phyloP scores from a whole-genome alignment of 2,329 filamentous ascomycete genomes.

The Colletotrichum lentis region DNA sequence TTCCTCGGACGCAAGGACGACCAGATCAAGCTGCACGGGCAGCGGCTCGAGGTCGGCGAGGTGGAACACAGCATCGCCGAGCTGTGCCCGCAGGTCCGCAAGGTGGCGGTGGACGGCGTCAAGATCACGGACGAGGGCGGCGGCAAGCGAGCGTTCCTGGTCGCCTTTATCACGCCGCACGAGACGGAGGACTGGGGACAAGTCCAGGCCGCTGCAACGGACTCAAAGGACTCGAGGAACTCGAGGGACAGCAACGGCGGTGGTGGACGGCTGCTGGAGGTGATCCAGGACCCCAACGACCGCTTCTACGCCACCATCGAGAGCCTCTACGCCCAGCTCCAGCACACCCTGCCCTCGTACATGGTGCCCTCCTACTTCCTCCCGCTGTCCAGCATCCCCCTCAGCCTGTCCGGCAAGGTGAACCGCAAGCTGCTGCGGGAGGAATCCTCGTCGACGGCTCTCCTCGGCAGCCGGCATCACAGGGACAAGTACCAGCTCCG shows the following conservation, averaged over 20 bases:
- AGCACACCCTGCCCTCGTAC: slow-evolving; percentile 12
- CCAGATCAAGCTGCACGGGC: slow-evolving; percentile 68
- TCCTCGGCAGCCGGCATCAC: neutral
- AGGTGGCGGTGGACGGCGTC: too few species aligned
- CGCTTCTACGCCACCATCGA: too few species aligned
- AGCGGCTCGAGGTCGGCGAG: slow-evolving; percentile 59
- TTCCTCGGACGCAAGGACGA: slow-evolving; percentile 64
- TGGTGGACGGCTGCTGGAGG: too few species aligned
- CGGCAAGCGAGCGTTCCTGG: neutral
- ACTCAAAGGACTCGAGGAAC: too few species aligned
- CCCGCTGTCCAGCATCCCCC: neutral
- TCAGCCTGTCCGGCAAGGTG: neutral
- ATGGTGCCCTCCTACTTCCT: slow-evolving; percentile 20
- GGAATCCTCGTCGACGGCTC: too few species aligned
- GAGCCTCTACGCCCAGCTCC: neutral
- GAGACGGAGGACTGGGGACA: too few species aligned
- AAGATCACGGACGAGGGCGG: too few species aligned
- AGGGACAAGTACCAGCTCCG: neutral
- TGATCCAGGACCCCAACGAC: too few species aligned
- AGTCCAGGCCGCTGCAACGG: too few species aligned
- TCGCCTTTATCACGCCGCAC: neutral
- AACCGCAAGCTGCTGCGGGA: neutral
- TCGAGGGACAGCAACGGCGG: too few species aligned
- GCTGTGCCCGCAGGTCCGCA: too few species aligned
- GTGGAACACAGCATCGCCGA: slow-evolving; percentile 38